Base-by-base conservation (phyloP, 2,329 filamentous ascomycete genomes). In the Davidsoniella eucalypti region DNA sequence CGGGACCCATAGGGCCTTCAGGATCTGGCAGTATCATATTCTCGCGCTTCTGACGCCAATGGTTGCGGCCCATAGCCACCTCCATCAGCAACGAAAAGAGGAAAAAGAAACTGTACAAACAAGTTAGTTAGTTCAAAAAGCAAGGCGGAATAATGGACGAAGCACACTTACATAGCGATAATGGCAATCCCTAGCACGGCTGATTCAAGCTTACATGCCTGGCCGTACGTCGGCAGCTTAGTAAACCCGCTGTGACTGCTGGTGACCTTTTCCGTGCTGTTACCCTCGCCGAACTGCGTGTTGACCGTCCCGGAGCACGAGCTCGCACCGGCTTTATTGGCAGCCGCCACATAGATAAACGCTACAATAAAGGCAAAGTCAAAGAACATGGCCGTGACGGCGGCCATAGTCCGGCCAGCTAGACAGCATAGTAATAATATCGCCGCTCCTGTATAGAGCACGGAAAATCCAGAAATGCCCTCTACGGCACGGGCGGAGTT, bases 291-390 rank as follows among this genome's bases (percentile, higher is more conserved):
- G 49, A 90, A 76, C 5, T 78, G 78, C 14, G 79, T 90, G 44
- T 72, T 67, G 53, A 87, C 71, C 14, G 67, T 66, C 12, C 66
- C 70, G 14, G 54, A 61, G 68, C 88, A 95, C 46, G 66, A 73
- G 54, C 72, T 65, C 0, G 77, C 76, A 37, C 87, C 87, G 51
- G 75, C 66, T 37, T 82, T 75, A 53, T 84, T 88, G 55, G 85
- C 71, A 45, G 81, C 69, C 1, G 87, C 86, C 53, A 95, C 76
- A 60, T 87, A 93, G 60, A 93, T 76, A 69, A 92, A 92, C 52
- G 71, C 78, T 39, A 75, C 85, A 48, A 78, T 67, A 64, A 94
- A 94, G 58, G 74, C 74, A 49, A 92, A 58, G 60, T 95, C 86
- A 44, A 95, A 69, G 21, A 88, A 54, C 55, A 94, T 76, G 55